Base-by-base conservation (phyloP, 805 yeast genomes). In the Wickerhamiella azymoides region DNA sequence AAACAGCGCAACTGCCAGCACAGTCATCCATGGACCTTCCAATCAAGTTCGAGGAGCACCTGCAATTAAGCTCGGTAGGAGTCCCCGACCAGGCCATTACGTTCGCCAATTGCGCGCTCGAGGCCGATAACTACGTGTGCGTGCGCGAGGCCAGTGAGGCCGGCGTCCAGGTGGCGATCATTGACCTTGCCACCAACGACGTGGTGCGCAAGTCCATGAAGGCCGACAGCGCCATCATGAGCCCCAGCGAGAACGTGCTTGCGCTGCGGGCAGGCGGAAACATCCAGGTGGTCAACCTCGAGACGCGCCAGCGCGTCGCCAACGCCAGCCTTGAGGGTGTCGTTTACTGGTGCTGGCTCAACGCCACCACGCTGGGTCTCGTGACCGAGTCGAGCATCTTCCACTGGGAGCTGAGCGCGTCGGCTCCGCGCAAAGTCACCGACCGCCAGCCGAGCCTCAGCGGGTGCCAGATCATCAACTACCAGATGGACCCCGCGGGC, bases 161-260 rank as follows among this genome's bases (percentile, higher is more conserved):
- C 40, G 71, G 89, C 50, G 88, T 85, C 65, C 67, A 62, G 58
- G 97, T 93, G 45, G 95, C 95, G 38, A 92, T 92, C 57, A 76
- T 92, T 51, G 93, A 92, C 61, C 71, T 92, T 58, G 72, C 76
- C 52, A 77, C 77, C 68, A 84, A 84, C 65, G 74, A 76, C 56
- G 77, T 88, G 50, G 80, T 83, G 18, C 79, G 93, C 60, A 89
- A 92, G 66, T 82, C 84, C 63, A 92, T 92, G 95, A 74, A 84
- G 47, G 99, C 98, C 39, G 99, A 92, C 66, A 83, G 86, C 51
- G 97, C 96, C 43, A 92, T 92, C 61, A 79, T 92, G 92, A 93
- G 86, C 64, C 97, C 98, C 28, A 77, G 80, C 63, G 78, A 81
- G 65, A 50, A 52, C 39, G 85, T 88, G 52, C 86, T 92, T 56